Evolutionary conservation across 192 early-diverging fungal genomes (phyloP).

Genomic region (Coemansia sp.): DNA sequence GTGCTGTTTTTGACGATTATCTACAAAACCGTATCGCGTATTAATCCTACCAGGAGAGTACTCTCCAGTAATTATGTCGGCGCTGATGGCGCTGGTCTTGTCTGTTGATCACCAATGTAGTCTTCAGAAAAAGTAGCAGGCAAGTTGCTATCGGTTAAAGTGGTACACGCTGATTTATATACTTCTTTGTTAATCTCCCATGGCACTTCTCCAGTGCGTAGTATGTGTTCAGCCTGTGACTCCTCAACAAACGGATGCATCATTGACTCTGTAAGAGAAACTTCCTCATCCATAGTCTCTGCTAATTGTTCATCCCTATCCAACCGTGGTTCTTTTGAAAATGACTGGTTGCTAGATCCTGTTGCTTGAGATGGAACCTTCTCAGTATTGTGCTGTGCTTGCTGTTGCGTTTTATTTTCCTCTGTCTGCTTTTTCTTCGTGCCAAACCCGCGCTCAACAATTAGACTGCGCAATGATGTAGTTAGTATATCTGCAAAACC

Average conservation of each 20-base stretch:
- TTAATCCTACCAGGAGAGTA: not conserved
- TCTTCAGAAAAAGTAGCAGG: not conserved
- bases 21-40: not conserved
- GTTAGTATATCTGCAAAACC: slow-evolving; percentile 38
- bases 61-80: not conserved
- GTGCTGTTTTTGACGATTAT: not conserved
- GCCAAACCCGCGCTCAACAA: slow-evolving; percentile 49
- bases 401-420: not conserved
- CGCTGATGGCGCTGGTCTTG: not conserved
- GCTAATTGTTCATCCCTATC: not conserved
- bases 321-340: not conserved
- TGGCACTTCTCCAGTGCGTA: slow-evolving; percentile 38
- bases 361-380: not conserved
- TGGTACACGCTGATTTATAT: not conserved
- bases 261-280: slow-evolving; percentile 8
- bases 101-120: not conserved
- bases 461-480: slow-evolving; percentile 31
- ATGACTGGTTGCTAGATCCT: not conserved
- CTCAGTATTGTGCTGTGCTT: not conserved
- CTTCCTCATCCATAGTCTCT: not conserved
- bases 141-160: not conserved
- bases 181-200: not conserved
- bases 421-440: not conserved
- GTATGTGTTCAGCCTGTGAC: slow-evolving; percentile 32
- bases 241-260: slow-evolving; percentile 33